These are phyloP conservation scores for Candida sojae DNA, from an alignment of 1,139 yeast genomes.

Conservation along the genomic window DNA sequence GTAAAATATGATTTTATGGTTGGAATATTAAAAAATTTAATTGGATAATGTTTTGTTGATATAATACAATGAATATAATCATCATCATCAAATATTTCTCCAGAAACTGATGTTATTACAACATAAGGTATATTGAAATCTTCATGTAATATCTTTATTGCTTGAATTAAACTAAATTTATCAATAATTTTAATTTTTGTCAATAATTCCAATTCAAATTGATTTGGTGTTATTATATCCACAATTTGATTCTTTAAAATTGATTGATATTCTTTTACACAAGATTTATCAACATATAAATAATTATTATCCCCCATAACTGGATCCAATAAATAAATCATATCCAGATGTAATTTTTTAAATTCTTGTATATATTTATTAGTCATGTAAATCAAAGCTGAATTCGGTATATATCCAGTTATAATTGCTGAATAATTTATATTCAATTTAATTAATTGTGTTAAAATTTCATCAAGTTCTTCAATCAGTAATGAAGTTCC, in stretches of 20 bases:
- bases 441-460: constrained; percentile 13
- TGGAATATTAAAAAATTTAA: constrained; percentile 46
- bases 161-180: constrained; percentile 39
- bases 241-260: constrained; percentile 55
- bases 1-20: constrained; percentile 74
- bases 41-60: constrained; percentile 30
- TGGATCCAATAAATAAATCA: constrained; percentile 77
- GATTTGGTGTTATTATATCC: constrained; percentile 83
- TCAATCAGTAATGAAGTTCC: constrained; percentile 22
- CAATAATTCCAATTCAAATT: constrained; percentile 80
- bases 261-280: constrained; percentile 64
- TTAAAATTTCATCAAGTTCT: constrained; percentile 13
- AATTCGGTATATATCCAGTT: constrained; percentile 41
- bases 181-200: constrained; percentile 53
- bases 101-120: constrained; percentile 53
- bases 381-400: constrained; percentile 26
- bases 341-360: constrained; percentile 17
- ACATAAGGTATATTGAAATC: constrained; percentile 58
- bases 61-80: constrained; percentile 54
- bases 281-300: constrained; percentile 72
- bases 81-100: constrained; percentile 14
- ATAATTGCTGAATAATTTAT: constrained; percentile 28
- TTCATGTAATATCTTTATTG: constrained; percentile 51
- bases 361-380: constrained; percentile 16
- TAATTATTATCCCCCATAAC: constrained; percentile 92